These are phyloP conservation scores for Terfezia boudieri DNA, from an alignment of 495 filamentous ascomycete species.

Conservation along the genomic window DNA sequence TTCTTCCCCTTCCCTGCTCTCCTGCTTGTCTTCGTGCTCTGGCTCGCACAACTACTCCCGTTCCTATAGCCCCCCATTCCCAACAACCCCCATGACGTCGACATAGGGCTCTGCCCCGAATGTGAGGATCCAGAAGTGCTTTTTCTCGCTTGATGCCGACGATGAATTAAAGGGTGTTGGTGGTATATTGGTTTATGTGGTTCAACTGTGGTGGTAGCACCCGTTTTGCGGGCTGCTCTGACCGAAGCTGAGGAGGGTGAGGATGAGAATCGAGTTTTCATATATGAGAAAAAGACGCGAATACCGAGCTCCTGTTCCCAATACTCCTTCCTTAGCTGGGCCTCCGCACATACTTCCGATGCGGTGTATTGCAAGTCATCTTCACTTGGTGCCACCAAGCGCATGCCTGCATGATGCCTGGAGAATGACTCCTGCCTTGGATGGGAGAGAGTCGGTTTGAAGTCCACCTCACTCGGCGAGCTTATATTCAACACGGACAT, in stretches of 20 bases:
- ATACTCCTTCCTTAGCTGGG: slow-evolving; percentile 28
- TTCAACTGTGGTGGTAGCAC: not conserved
- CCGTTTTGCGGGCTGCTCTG: slow-evolving; percentile 3
- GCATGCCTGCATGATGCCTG: slow-evolving; percentile 47
- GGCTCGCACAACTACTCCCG: slow-evolving; percentile 40
- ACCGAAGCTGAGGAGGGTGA: slow-evolving; percentile 14
- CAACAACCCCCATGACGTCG: slow-evolving; percentile 1
- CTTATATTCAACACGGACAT: not conserved
- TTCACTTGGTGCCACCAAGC: slow-evolving; percentile 24
- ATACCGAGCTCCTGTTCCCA: slow-evolving; percentile 52
- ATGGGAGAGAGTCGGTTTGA: slow-evolving; percentile 10
- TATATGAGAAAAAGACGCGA: slow-evolving; percentile 44
- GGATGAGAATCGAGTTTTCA: slow-evolving; percentile 37
- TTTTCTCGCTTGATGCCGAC: slow-evolving; percentile 40
- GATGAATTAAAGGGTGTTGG: slow-evolving; percentile 25
- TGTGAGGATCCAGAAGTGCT: slow-evolving; percentile 37
- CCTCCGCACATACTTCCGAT: slow-evolving; percentile 5
- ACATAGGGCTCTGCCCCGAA: not conserved
- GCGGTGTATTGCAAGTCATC: slow-evolving; percentile 2
- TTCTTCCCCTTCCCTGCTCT: slow-evolving; percentile 24
- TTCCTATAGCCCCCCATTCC: slow-evolving; percentile 21
- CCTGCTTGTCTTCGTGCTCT: slow-evolving; percentile 23
- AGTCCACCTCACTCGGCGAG: slow-evolving; percentile 3
- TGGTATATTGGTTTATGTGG: slow-evolving; percentile 1
- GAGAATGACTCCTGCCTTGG: slow-evolving; percentile 20